phyloP scores from a whole-genome alignment of 1,284 basidiomycete genomes.

The Athelia psychrophila region DNA sequence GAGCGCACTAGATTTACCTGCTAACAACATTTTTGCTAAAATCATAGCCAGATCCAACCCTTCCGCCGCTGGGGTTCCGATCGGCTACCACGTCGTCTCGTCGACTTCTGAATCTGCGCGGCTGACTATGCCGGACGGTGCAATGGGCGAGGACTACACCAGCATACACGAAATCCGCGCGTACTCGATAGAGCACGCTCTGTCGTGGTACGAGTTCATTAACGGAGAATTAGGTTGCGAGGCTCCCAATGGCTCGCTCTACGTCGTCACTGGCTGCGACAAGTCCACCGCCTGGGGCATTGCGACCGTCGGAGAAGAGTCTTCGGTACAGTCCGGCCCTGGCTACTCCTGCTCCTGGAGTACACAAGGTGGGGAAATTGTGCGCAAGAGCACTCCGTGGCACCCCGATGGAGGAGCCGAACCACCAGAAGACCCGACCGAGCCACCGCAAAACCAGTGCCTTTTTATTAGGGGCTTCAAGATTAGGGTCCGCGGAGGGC shows the following conservation, averaged over 20 bases:
- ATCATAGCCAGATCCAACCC: background rate
- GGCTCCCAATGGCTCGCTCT: constrained; percentile 8
- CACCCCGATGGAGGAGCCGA: too few species aligned
- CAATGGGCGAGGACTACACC: background rate
- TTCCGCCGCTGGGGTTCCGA: background rate
- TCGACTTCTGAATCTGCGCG: background rate
- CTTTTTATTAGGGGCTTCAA: background rate
- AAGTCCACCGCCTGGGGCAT: constrained; percentile 7
- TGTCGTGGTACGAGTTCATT: constrained; percentile 9
- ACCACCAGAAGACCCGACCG: background rate
- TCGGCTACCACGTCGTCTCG: background rate
- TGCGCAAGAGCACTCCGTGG: background rate
- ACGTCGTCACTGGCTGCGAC: constrained; percentile 10
- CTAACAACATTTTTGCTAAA: too few species aligned
- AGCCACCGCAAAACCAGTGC: background rate
- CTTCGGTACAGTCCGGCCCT: background rate
- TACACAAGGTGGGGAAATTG: background rate
- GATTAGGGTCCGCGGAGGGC: background rate
- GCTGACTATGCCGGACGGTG: background rate
- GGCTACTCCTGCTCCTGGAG: background rate
- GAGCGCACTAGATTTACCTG: background rate
- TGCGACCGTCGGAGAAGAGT: constrained; percentile 1
- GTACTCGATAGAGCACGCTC: background rate
- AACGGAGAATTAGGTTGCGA: constrained; percentile 5
- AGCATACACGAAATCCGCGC: background rate